These are phyloP conservation scores for Pythium dissotocum DNA, from an alignment of 352 stramenopile species.

Conservation along the genomic window DNA sequence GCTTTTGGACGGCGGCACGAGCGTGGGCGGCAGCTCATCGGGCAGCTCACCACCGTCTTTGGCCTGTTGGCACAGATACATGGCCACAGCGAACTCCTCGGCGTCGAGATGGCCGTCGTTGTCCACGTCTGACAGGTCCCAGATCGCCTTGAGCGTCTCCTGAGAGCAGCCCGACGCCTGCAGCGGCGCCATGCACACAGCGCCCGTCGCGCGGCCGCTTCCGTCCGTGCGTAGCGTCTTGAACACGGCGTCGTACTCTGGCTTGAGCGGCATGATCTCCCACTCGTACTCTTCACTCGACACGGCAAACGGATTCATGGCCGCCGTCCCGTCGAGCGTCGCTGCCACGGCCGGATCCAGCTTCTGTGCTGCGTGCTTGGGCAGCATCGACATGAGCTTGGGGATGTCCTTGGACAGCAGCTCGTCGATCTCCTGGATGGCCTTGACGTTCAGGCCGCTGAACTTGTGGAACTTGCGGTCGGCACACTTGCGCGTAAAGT, in stretches of 20 bases:
- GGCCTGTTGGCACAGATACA: conserved; percentile 81
- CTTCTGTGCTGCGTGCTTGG: conserved; percentile 50
- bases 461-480: conserved; percentile 93
- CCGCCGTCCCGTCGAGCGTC: conserved; percentile 11
- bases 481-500: conserved; percentile 81
- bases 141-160: conserved; percentile 83
- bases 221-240: conserved; percentile 60
- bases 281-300: conserved; percentile 42
- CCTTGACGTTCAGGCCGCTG: conserved; percentile 91
- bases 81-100: conserved; percentile 91
- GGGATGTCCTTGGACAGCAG: conserved; percentile 97
- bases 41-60: conserved; percentile 80
- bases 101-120: conserved; percentile 87
- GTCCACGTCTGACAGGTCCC: conserved; percentile 90
- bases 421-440: conserved; percentile 97
- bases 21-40: conserved; percentile 42
- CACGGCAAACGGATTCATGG: conserved; percentile 39
- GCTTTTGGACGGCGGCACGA: conserved; percentile 61
- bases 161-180: conserved; percentile 64
- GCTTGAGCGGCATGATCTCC: conserved; percentile 67
- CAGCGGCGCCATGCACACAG: conserved; percentile 79
- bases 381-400: conserved; percentile 84
- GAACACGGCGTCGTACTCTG: conserved; percentile 86
- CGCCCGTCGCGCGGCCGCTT: conserved; percentile 53
- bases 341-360: conserved; percentile 1